Percentiles rank a stretch among this genome's conserved stretches.
Conservation (phyloP, 352 stramenopile species). For the Pythium angustatum region DNA sequence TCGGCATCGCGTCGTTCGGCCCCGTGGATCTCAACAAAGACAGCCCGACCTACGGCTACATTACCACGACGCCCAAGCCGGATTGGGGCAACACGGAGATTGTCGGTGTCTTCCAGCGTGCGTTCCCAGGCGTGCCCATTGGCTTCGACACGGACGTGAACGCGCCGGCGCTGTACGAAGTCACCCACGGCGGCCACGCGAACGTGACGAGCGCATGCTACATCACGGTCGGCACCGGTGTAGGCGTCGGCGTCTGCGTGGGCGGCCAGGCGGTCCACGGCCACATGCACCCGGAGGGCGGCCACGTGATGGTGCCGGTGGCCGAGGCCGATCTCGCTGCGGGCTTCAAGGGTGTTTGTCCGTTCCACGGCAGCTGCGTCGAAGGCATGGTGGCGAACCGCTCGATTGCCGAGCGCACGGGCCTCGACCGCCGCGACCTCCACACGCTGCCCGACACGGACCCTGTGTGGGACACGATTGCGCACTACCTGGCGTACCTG, state of each 20-base stretch:
- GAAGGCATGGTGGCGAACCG: constrained; percentile 92
- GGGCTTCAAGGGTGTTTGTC: constrained; percentile 79
- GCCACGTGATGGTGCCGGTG: constrained; percentile 75
- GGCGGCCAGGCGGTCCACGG: constrained; percentile 92
- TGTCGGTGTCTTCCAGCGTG: constrained; percentile 70
- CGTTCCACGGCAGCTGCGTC: constrained; percentile 91
- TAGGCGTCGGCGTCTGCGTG: constrained; percentile 94
- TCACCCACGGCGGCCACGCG: constrained; percentile 75
- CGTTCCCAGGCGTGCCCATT: constrained; percentile 73
- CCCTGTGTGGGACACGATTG: constrained; percentile 92
- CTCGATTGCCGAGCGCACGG: constrained; percentile 88
- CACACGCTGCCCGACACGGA: constrained; percentile 84
- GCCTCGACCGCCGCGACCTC: constrained; percentile 69
- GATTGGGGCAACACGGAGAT: constrained; percentile 89
- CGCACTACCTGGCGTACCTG: constrained; percentile 95
- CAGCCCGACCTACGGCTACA: constrained; percentile 91
- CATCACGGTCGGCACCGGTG: constrained; percentile 95
- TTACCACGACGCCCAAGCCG: constrained; percentile 95
- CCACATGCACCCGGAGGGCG: constrained; percentile 95
- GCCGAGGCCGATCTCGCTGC: constrained; percentile 77
- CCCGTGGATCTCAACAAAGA: constrained; percentile 87
- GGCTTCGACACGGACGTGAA: constrained; percentile 98
- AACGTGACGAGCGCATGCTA: constrained; percentile 88
- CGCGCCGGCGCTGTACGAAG: constrained; percentile 95
- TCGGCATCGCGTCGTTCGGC: constrained; percentile 95